These are phyloP conservation scores for Boletus barrowsii DNA, from an alignment of 768 basidiomycete genomes.

Conservation along the genomic window DNA sequence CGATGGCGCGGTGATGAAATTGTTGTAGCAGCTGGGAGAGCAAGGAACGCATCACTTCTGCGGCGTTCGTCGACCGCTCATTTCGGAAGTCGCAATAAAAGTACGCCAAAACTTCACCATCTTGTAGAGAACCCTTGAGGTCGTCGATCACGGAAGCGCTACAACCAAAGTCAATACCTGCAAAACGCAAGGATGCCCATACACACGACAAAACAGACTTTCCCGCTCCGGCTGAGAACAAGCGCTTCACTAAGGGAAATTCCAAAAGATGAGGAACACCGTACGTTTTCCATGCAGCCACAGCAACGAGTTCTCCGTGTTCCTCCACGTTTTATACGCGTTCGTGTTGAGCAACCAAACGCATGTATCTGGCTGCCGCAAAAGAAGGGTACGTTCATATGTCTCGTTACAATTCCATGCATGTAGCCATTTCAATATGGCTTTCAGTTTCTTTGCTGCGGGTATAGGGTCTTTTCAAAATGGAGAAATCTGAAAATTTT, in stretches of 20 bases:
- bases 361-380: conserved; percentile 9
- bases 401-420: conserved; percentile 4
- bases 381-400: neutral
- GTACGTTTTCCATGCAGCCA: conserved; percentile 19
- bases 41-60: conserved; percentile 15
- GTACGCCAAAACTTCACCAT: conserved; percentile 3
- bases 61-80: neutral
- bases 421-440: conserved; percentile 1
- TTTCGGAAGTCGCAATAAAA: conserved; percentile 23
- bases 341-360: conserved; percentile 6
- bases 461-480: neutral
- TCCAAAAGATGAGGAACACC: neutral
- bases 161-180: neutral
- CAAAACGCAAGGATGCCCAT: fast-evolving
- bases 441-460: neutral
- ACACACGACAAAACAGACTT: conserved; percentile 17
- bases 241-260: neutral
- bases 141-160: conserved; percentile 15
- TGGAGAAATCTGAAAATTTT: neutral
- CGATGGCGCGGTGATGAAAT: neutral
- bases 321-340: conserved; percentile 5
- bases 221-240: conserved; percentile 10
- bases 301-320: neutral
- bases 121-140: neutral
- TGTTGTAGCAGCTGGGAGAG: conserved; percentile 13